Evolutionary conservation across 2,329 filamentous ascomycete genomes (phyloP).

Genomic region (Kalmusia sp.): DNA sequence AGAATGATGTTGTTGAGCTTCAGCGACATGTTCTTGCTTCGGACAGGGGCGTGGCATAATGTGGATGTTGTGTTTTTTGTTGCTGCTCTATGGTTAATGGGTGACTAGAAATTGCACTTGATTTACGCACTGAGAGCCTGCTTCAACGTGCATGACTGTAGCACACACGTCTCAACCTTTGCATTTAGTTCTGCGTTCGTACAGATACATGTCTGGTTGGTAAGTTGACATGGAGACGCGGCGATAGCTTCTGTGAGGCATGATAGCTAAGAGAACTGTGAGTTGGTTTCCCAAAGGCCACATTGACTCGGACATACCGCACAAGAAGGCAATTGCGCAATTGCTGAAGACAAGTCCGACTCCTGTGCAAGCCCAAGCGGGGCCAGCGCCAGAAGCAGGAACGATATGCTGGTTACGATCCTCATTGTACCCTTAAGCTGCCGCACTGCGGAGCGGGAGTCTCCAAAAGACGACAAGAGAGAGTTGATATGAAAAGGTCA

Average conservation of each 20-base stretch:
- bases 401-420: constrained; percentile 8
- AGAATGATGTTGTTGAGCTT: constrained; percentile 44
- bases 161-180: constrained; percentile 20
- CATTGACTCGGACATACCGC: constrained; percentile 8
- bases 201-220: constrained; percentile 22
- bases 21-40: constrained; percentile 42
- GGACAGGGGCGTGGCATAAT: constrained; percentile 48
- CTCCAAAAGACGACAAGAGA: constrained; percentile 1
- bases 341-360: constrained; percentile 4
- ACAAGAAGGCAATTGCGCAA: constrained; percentile 12
- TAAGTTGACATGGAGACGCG: constrained; percentile 19
- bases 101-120: not conserved
- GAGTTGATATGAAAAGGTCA: not conserved
- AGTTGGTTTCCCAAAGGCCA: constrained; percentile 1
- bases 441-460: constrained; percentile 5
- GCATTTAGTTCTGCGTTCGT: constrained; percentile 15
- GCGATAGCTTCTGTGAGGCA: constrained; percentile 19
- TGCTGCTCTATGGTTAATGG: constrained; percentile 27
- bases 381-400: constrained; percentile 18
- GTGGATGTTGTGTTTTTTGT: constrained; percentile 53
- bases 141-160: constrained; percentile 17
- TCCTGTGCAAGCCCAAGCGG: constrained; percentile 9
- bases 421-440: constrained; percentile 16
- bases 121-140: constrained; percentile 18
- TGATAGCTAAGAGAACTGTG: constrained; percentile 14